Evolutionary conservation across 148 eudicot species (phyloP), one percentile per base, ranked within the genome.

Genomic region (Chenopodium berlandieri): DNA sequence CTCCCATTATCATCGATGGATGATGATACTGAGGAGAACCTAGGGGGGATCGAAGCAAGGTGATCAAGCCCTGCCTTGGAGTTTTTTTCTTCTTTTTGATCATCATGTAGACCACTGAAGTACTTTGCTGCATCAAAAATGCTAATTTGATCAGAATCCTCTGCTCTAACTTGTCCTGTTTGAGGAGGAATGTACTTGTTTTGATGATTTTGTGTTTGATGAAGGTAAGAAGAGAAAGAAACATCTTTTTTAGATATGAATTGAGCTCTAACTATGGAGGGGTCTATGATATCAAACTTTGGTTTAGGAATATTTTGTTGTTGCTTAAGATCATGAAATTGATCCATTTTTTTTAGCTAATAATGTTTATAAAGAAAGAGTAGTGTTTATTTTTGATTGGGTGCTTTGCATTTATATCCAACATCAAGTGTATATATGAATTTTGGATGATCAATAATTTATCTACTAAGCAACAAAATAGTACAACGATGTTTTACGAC

Each of bases 121-220:
- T 92, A 92, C 82, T 88, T 89, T 30, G 90, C 90, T 3, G 98
- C 97, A 31, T 94, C 98, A 70, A 94, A 94, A 9, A 92, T 89
- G 76, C 93, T 88, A 65, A 94, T 84, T 63, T 84, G 89, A 71
- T 94, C 95, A 3, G 88, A 82, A 50, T 92, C 91, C n/a, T 83
- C 79, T 23, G 75, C 60, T 76, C 58, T 75, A 25, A 31, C 73
- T n/a, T 67, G 82, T 37, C 79, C 34, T 79, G 77, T 56, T 22
- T 62, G 14, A 10, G 65, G 30, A 9, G 32, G 37, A 9, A n/a
- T 13, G 17, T 25, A 64, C 34, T 9, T 54, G 23, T 54, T 68
- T 22, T 65, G 25, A 46, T 65, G 75, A 67, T 32, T 71, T 7
- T 69, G 32, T 2, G 86, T 72, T 13, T 81, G 76, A 77, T 81